These are phyloP conservation scores for Mycena rosella DNA, from an alignment of 768 basidiomycete species.

Conservation along the genomic window DNA sequence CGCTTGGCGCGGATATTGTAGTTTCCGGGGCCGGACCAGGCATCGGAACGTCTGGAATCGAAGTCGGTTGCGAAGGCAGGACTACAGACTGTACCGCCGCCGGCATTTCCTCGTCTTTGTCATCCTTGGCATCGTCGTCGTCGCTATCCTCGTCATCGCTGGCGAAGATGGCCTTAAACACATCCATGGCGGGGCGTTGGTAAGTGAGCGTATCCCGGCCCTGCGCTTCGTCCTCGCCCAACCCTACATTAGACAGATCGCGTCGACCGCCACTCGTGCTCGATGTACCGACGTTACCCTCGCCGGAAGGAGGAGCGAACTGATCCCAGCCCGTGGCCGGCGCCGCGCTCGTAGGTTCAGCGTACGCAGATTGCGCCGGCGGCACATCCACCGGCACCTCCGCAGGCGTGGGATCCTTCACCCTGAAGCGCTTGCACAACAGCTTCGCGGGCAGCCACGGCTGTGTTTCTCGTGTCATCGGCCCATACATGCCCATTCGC, in stretches of 20 bases:
- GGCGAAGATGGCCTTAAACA: constrained; percentile 99
- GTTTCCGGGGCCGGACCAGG: constrained; percentile 31
- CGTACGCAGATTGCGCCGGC: constrained; percentile 33
- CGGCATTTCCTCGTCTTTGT: constrained; percentile 56
- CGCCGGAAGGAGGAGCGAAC: constrained; percentile 24
- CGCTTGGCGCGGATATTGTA: too few species aligned
- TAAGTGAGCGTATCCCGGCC: constrained; percentile 91
- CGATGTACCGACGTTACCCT: constrained; percentile 33
- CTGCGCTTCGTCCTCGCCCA: constrained; percentile 94
- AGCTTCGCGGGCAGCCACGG: constrained; percentile 87
- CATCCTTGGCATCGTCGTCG: constrained; percentile 70
- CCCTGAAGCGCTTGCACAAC: constrained; percentile 94
- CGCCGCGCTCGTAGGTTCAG: constrained; percentile 37
- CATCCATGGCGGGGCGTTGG: constrained; percentile 87
- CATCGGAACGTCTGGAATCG: constrained; percentile 18
- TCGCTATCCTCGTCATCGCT: constrained; percentile 92
- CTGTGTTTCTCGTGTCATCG: constrained; percentile 80
- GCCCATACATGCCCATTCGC: constrained; percentile 89
- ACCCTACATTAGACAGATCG: constrained; percentile 85
- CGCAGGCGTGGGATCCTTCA: constrained; percentile 81
- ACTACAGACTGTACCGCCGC: constrained; percentile 25
- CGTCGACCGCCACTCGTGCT: constrained; percentile 50
- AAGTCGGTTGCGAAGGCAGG: constrained; percentile 31
- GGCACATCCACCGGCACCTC: constrained; percentile 53
- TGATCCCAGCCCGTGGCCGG: constrained; percentile 37